Evolutionary conservation across 805 yeast species (phyloP), one percentile per base, ranked within the genome.

Genomic region (Cyberlindnera meyerae): DNA sequence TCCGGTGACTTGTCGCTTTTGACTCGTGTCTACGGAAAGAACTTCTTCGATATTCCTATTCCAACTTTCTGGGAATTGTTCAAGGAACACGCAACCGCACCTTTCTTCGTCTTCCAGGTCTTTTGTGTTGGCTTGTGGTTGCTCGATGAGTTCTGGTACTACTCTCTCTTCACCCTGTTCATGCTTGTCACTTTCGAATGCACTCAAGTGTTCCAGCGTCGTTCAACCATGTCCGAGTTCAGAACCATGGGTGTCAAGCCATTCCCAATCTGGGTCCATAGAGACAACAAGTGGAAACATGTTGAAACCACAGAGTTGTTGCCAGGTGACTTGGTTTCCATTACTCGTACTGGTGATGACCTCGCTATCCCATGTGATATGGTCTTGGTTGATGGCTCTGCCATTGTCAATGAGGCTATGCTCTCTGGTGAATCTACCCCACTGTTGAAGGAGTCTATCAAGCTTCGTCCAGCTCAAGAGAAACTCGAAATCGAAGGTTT

Each of bases 351-450:
- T 6, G 79, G 71, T 36, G 98, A 90, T 34, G 97, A 87, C 38
- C 75, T 82, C 45, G 96, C 97, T 2, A 66, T 93, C 37, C 97
- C 98, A 13, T 93, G 98, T 68, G 98, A 93, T 62, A 63, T 93
- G 63, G 62, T 93, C 25, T 69, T 93, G 31, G 61, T 86, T 34
- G 89, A 82, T 52, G 98, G 98, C 35, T 73, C 95, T 14, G 93
- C 95, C 48, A 93, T 93, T 56, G 95, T 93, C 31, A 93, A 93
- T 58, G 98, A 93, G 70, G 98, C 98, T 17, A 93, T 93, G 98
- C 78, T 93, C 39, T 86, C 96, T 5, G 98, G 98, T 60, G 98
- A 93, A 66, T 88, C 97, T 6, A 93, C 98, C 29, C 98, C 98
- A 6, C 69, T 93, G 50, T 76, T 93, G 57, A 93, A 93, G 57